Evolutionary conservation across 169 alveolate genomes (phyloP), one percentile per base, ranked within the genome.

Genomic region (Plasmodium falciparum): DNA sequence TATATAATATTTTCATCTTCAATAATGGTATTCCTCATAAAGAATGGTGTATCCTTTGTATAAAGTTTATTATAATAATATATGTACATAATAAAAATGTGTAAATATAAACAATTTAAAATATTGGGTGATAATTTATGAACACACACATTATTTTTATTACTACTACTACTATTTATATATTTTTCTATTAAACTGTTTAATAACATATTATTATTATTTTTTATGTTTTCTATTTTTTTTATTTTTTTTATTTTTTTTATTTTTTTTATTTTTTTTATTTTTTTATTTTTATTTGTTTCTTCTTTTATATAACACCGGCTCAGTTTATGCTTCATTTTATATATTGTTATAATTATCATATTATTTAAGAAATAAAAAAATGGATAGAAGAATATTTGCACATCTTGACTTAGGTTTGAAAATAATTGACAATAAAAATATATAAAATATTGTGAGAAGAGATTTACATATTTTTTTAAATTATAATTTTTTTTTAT

Each of bases 361-460:
- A 70, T 22, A 22, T 70, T 71, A 54, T 86, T 72, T 22, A 86
- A 39, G 39, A 33, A 62, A 15, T 61, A 33, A 86, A 86, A 86
- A 63, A 86, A 67, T 5, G 92, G 92, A 56, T 61, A 86, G 50
- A 70, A 86, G 7, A 43, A 47, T 39, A 61, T 5, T 29, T 86
- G 92, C 43, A 74, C 12, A 15, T 86, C 63, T 29, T 17, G 65
- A 61, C 15, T 86, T 12, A 72, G 13, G 24, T 71, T 86, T 49
- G 88, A 71, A 47, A 71, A 86, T 20, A 86, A 61, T 13, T 49
- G 70, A 13, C 88, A 86, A 47, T 86, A 86, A 62, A 86, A 86
- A 86, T 26, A 59, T 59, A 47, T 58, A 72, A 86, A 86, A 9
- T 86, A 52, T n/a, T 59, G 26, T 29, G 47, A 12, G 63, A 86